These are phyloP conservation scores for Mariannaea elegans DNA, from an alignment of 2,329 filamentous ascomycete genomes.

Conservation along the genomic window DNA sequence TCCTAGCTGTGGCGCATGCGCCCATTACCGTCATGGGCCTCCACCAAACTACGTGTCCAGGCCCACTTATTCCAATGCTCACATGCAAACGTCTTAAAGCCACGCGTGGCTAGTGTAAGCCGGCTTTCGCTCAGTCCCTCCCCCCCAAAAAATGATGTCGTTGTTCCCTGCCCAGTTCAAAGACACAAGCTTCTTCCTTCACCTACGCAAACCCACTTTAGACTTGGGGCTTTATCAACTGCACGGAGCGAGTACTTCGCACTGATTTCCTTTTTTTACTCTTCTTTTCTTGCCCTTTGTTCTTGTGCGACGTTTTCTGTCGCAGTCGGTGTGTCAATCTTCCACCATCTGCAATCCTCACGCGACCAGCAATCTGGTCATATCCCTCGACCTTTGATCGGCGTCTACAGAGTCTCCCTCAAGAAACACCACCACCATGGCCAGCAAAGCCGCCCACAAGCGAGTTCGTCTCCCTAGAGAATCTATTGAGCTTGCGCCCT, in stretches of 20 bases:
- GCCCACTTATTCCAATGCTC: constrained; percentile 9
- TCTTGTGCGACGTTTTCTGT: neutral
- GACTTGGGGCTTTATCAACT: constrained; percentile 5
- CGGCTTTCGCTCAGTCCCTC: neutral
- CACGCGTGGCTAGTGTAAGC: constrained; percentile 10
- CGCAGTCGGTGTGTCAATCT: neutral
- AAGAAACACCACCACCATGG: constrained; percentile 58
- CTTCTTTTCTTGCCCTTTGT: neutral
- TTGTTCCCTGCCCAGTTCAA: constrained; percentile 20
- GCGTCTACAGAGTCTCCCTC: constrained; percentile 6
- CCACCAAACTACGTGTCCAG: neutral
- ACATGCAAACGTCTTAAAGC: constrained; percentile 15
- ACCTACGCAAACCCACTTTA: constrained; percentile 10
- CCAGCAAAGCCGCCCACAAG: constrained; percentile 77
- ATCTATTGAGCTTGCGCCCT: neutral
- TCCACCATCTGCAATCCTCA: constrained; percentile 20
- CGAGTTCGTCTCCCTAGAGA: constrained; percentile 59
- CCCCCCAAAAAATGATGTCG: constrained; percentile 24
- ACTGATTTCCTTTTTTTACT: constrained; percentile 12
- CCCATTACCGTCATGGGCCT: neutral
- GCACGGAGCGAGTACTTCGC: constrained; percentile 9
- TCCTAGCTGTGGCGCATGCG: constrained; percentile 15
- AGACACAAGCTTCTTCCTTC: constrained; percentile 16
- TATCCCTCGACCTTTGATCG: constrained; percentile 16
- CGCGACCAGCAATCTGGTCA: constrained; percentile 41